These are phyloP conservation scores for Neofusicoccum ribis DNA, from an alignment of 2,329 filamentous ascomycete genomes.

Conservation along the genomic window DNA sequence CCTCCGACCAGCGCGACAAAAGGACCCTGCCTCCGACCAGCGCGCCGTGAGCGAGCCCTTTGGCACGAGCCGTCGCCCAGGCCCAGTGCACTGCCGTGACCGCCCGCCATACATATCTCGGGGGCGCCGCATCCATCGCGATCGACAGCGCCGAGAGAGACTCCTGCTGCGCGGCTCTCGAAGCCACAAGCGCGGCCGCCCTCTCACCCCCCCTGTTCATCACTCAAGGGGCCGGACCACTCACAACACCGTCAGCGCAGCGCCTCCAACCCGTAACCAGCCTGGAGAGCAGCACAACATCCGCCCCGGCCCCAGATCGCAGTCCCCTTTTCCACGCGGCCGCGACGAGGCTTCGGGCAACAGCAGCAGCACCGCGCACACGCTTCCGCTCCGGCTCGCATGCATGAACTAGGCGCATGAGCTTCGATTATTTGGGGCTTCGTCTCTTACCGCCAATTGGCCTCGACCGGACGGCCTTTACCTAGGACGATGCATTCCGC, in stretches of 20 bases:
- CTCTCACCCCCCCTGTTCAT: conserved; percentile 4
- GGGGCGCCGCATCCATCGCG: background rate
- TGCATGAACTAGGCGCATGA: conserved; percentile 21
- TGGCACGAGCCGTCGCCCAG: no score
- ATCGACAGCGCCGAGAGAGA: conserved; percentile 14
- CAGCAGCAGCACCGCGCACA: conserved; percentile 13
- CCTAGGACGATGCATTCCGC: conserved; percentile 20
- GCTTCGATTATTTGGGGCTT: conserved; percentile 17
- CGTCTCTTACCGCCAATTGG: conserved; percentile 26
- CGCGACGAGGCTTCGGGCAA: conserved; percentile 11
- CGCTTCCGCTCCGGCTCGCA: conserved; percentile 19
- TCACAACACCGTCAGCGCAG: conserved; percentile 8
- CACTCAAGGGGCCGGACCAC: conserved; percentile 17
- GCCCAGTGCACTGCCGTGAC: no score
- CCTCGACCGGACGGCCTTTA: conserved; percentile 22
- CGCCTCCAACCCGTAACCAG: conserved; percentile 16
- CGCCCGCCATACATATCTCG: background rate
- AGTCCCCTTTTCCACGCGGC: conserved; percentile 9
- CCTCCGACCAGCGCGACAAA: conserved; percentile 16
- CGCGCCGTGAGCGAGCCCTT: background rate
- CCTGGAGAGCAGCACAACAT: conserved; percentile 15
- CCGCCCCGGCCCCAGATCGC: conserved; percentile 14
- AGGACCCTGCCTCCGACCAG: conserved; percentile 16
- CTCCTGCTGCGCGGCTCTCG: conserved; percentile 12
- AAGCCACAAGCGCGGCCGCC: conserved; percentile 17